Evolutionary conservation across 106 monocot genomes (phyloP), one percentile per base, ranked within the genome.

Genomic region (Amphibolis antarctica): DNA sequence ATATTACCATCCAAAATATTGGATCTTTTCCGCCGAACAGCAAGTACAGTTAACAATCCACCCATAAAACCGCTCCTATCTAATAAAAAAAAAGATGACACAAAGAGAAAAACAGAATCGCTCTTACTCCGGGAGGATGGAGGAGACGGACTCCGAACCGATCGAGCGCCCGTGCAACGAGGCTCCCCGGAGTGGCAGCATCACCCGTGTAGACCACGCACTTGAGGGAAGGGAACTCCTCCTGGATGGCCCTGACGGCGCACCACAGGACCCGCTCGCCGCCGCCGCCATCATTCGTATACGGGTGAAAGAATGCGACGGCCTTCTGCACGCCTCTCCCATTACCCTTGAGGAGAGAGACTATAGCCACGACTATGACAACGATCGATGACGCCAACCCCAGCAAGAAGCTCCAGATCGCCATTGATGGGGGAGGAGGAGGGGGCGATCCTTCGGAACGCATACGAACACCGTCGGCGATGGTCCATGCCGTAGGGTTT

Each of bases 251-350:
- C 46, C 78, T 75, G 18, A 96, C 84, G 58, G 96, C 82, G 80
- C 96, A 98, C 96, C 96, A 98, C 11, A 90, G 72, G n/a, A 98
- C 96, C 27, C 90, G 64, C 65, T 98, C 96, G 31, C 96, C 90
- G 0, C 96, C 90, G 59, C 96, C 96, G 24, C 90, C 96, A 27
- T 90, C 96, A 70, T 90, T 86, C 36, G 96, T 98, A 80, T 74
- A 98, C 0, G 96, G 90, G 30, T 98, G 96, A 63, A 98, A 98
- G 82, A 98, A 90, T 1, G 86, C 96, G 28, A 79, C 82, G 44
- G 84, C 76, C 14, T 27, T 63, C 20, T 69, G 24, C 62, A 9
- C 53, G 31, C 76, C 27, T 49, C 29, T 53, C 42, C 69, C 43
- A 54, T 76, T 64, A 10, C 60, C 60, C 5, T 71, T 64, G 46